Base-by-base conservation (phyloP, 306 rosid species). In the Phaseolus lunatus region DNA sequence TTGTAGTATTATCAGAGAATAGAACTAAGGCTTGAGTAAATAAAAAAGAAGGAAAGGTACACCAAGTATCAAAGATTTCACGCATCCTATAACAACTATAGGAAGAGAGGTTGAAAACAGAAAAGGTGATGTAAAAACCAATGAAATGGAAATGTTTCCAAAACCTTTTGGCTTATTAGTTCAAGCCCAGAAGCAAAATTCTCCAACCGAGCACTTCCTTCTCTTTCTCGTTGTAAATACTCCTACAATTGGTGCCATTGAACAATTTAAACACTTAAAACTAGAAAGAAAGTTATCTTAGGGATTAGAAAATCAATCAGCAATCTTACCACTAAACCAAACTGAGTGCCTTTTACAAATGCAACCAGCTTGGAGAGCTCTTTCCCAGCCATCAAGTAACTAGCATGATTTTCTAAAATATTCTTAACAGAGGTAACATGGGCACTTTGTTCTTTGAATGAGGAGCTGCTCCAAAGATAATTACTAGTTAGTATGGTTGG, bases 311-410 rank as follows among this genome's bases (percentile, higher is more conserved):
- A 54, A 22, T 63, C 41, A 52, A 68, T 31, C 57, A 24, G 78
- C 27, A 76, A 79, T 70, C 54, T 82, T 84, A 95, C 99, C 88
- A 95, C 97, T 79, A 95, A 89, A 89, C 92, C 99, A 87, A 95
- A 92, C 82, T 89, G 99, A 78, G 99, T 89, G 86, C 97, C 97
- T 79, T 95, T 89, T 79, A 90, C 99, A 82, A 95, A 95, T 71
- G 97, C 97, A 39, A 95, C 99, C 72, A 95, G 99, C 88, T 92
- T 95, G 53, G 99, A 92, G 43, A 90, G 97, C 84, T 95, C 97
- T 84, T 95, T 95, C 65, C 91, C 97, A 4, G 97, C 85, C 97
- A 95, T 95, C 82, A 95, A 82, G 85, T 88, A 89, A 88, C 96
- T 88, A 47, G 99, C 99, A 84, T 95, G 97, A 87, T 77, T 88